Base-by-base conservation (phyloP, 257 asterid species). In the Penstemon barbatus region DNA sequence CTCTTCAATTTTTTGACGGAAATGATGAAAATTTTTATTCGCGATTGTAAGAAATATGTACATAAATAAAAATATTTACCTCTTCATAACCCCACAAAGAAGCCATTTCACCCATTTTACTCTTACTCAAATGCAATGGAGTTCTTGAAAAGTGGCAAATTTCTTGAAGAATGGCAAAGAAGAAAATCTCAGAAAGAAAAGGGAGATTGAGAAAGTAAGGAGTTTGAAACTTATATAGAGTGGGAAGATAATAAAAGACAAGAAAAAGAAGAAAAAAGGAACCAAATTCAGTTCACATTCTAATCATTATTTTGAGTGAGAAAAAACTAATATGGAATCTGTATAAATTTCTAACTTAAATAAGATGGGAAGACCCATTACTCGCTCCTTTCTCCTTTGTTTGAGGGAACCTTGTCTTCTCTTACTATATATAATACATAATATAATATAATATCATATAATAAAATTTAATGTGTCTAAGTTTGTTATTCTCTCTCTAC, bases 61-160 rank as follows among this genome's bases (percentile, higher is more conserved):
- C 18, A 15, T 15, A 15, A 15, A 15, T 15, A 15, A 15, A 15
- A 15, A 25, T 25, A 2, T 25, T 25, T 43, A 91, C 97, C 97
- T 86, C 85, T 59, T 85, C 80, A 68, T 79, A 86, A 72, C 73
- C 78, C 91, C 91, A 91, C 5, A 81, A 61, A 65, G 89, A 74
- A 74, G 83, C 69, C 76, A 88, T 78, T 40, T 86, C 96, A n/a
- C 77, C 87, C 90, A 87, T 87, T 13, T 66, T 7, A 11, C 8
- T 43, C 4, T 49, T 18, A 43, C 25, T 52, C 37, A 15, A 38
- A 69, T 44, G 39, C 52, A 37, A 46, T 33, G 19, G 6, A 49
- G 51, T 58, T 56, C 51, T 49, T 65, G 55, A 66, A 41, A 53
- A 15, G 66, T 11, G n/a, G 15, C 7, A 10, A 48, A 7, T 45